phyloP scores from a whole-genome alignment of 2,329 filamentous ascomycete species.

The Rhexocercosporidium sp. region DNA sequence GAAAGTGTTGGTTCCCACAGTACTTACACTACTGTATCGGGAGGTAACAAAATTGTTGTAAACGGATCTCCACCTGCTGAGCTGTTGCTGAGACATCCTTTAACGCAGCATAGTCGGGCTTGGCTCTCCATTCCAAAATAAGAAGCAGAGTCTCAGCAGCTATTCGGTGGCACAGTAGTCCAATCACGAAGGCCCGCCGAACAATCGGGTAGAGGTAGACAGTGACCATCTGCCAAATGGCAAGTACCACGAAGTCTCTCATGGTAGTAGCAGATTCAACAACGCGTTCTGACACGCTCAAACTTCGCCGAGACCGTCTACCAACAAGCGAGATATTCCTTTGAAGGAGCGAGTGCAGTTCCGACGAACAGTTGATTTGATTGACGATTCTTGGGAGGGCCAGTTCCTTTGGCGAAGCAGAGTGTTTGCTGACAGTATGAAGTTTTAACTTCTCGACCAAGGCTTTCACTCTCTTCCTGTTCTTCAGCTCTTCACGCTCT shows the following conservation, averaged over 20 bases:
- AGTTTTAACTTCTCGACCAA: slow-evolving; percentile 86
- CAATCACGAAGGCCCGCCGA: slow-evolving; percentile 74
- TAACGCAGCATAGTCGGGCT: slow-evolving; percentile 79
- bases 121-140: slow-evolving; percentile 83
- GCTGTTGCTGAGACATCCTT: slow-evolving; percentile 97
- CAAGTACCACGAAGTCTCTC: slow-evolving; percentile 74
- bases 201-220: slow-evolving; percentile 81
- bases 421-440: slow-evolving; percentile 81
- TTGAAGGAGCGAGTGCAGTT: slow-evolving; percentile 83
- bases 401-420: slow-evolving; percentile 80
- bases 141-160: slow-evolving; percentile 79
- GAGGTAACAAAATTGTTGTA: slow-evolving; percentile 99
- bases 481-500: slow-evolving; percentile 63
- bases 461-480: slow-evolving; percentile 64
- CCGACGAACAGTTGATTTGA: slow-evolving; percentile 95
- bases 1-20: no score
- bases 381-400: slow-evolving; percentile 82
- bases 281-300: slow-evolving; percentile 93
- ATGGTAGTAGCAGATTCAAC: slow-evolving; percentile 91
- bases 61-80: slow-evolving; percentile 94
- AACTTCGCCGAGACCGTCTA: slow-evolving; percentile 76
- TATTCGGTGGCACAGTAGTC: slow-evolving; percentile 79
- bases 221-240: slow-evolving; percentile 72
- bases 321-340: slow-evolving; percentile 89
- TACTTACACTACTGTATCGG: slow-evolving; percentile 61